Conservation (phyloP, 2,329 filamentous ascomycete genomes). For the Xylariaceae sp. region DNA sequence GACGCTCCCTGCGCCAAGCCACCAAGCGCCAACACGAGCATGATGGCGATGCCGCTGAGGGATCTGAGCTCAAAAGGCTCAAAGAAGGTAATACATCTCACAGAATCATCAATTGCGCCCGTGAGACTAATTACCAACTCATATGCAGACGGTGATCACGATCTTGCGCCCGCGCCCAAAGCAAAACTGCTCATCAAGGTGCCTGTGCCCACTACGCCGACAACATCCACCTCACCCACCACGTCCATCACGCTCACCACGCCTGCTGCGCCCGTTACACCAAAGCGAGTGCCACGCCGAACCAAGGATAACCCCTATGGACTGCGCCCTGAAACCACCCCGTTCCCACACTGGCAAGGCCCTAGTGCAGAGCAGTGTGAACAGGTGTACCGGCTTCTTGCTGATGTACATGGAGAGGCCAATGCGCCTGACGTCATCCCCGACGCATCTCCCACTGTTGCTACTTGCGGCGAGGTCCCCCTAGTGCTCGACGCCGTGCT, state of each 20-base stretch:
- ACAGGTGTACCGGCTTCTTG: slow-evolving; percentile 63
- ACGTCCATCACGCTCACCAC: background rate
- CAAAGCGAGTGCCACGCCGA: slow-evolving; percentile 23
- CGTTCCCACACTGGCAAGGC: slow-evolving; percentile 62
- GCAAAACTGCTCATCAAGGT: too few relatives aligned
- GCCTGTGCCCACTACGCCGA: too few relatives aligned
- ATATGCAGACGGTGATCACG: too few relatives aligned
- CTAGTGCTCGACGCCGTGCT: slow-evolving; percentile 52
- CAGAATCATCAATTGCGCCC: too few relatives aligned
- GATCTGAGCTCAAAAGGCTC: background rate
- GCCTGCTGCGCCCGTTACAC: slow-evolving; percentile 11
- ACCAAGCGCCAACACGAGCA: background rate
- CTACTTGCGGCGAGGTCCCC: slow-evolving; percentile 61
- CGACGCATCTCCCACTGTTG: slow-evolving; percentile 63
- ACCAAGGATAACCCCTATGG: slow-evolving; percentile 44
- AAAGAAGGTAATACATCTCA: background rate
- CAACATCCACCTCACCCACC: background rate
- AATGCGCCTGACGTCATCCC: slow-evolving; percentile 60
- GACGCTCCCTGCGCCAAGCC: background rate
- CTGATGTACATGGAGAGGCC: slow-evolving; percentile 61
- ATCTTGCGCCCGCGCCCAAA: too few relatives aligned
- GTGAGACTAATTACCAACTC: background rate
- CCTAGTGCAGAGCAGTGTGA: slow-evolving; percentile 68
- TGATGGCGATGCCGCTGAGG: background rate
- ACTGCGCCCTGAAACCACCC: slow-evolving; percentile 53